Evolutionary conservation across 2,329 filamentous ascomycete genomes (phyloP).

Genomic region (Neopestalotiopsis rosae): DNA sequence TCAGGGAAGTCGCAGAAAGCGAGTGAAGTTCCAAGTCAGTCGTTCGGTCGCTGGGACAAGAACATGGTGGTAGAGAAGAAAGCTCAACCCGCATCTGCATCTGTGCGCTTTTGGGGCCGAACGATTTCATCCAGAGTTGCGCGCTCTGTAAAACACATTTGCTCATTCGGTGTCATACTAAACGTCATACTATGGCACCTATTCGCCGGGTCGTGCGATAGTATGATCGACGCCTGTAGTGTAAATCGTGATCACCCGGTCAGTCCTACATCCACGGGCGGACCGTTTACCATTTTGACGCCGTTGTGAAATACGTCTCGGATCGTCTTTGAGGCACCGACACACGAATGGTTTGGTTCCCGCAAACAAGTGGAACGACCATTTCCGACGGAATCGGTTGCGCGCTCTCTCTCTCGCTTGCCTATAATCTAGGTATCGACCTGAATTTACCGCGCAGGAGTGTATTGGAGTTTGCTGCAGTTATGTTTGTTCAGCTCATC

Average conservation of each 20-base stretch:
- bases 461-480: neutral
- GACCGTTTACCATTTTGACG: neutral
- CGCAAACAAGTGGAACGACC: neutral
- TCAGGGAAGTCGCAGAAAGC: neutral
- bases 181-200: neutral
- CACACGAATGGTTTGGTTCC: neutral
- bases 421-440: neutral
- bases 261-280: neutral
- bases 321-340: neutral
- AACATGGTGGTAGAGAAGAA: neutral
- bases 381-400: neutral
- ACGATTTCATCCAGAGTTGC: slow-evolving; percentile 1
- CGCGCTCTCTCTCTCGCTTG: neutral
- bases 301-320: neutral
- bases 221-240: slow-evolving; percentile 2
- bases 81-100: slow-evolving; percentile 8
- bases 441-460: neutral
- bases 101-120: neutral
- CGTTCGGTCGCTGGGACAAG: neutral
- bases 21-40: neutral
- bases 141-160: neutral
- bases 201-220: neutral
- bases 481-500: neutral
- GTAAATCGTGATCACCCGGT: slow-evolving; percentile 2
- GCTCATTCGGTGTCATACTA: neutral